Base-by-base conservation (phyloP, 176 grass and related monocot species). In the Oryza glaberrima region DNA sequence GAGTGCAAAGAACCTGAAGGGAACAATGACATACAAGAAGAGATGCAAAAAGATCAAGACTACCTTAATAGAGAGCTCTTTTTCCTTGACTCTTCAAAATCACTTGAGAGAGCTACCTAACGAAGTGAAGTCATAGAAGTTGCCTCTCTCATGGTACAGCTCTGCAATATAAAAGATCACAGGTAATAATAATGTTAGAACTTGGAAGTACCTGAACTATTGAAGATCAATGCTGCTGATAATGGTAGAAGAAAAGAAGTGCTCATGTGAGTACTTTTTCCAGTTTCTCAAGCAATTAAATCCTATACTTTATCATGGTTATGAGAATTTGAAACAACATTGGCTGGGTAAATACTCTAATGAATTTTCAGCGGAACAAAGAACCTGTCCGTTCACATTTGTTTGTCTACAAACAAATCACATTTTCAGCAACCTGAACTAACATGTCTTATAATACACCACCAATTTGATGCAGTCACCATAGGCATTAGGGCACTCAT, bases 81-180 rank as follows among this genome's bases (percentile, higher is more conserved):
- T 32, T 32, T 32, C 30, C 30, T 32, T 32, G 30, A 32, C 30
- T 32, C 30, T 32, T 32, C 30, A 32, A 32, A 32, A 32, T 32
- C 30, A 32, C 30, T 32, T 32, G 30, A 32, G 30, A 63, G 34
- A 63, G 85, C 67, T 78, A 98, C 96, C 91, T 77, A 98, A 76
- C 22, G 96, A 98, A 73, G 89, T 95, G 58, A 98, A 98, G 89
- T 98, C 96, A 40, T 98, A 95, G 84, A 95, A 95, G 80, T 94
- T 93, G 77, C 91, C 96, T 92, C 87, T 91, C 70, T 95, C 96
- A 11, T 95, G 90, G 77, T 98, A 95, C 3, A 95, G 75, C 65
- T 98, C 96, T 95, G 96, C 45, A 82, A 48, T 47, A 78, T 3
- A 80, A 83, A 81, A 17, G 8, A 81, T 34, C 17, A 67, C 32